Evolutionary conservation across 495 filamentous ascomycete species (phyloP), one percentile per base, ranked within the genome.

Genomic region (Aspergillus ellipticus): DNA sequence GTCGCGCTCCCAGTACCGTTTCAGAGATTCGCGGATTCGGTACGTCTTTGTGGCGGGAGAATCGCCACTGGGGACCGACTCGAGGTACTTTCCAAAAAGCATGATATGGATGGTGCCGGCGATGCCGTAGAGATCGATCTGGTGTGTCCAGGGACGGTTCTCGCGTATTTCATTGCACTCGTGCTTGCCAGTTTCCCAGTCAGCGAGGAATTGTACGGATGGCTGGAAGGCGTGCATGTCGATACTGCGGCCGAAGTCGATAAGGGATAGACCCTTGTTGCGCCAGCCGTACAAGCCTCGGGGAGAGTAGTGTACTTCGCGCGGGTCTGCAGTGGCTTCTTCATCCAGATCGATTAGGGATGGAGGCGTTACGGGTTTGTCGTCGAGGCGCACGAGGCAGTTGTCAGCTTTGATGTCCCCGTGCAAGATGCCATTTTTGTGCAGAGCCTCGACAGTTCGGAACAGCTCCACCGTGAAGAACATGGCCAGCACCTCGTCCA

Each of bases 371-470:
- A 69, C 54, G 22, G 70, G 56, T 5, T 65, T 65, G 7, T 77
- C 70, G 47, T 90, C 86, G 49, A 97, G 83, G 8, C 94, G 90
- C 39, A 97, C 82, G 1, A 98, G 82, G 59, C 92, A 92, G 68
- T 98, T 98, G 67, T 98, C 94, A 1, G 88, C 84, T 70, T 98
- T 98, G 60, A 98, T 78, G 63, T 98, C 94, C 45, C 94, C 95
- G 67, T 98, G 94, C 22, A 96, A 76, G 58, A 98, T 81, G 7
- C 83, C 81, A 55, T 86, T 85, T 2, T 83, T 63, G 72, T 98
- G 94, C 51, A 97, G 78, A 0, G 85, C 85, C 74, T 98, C 93
- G 19, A 96, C 78, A 0, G 92, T 96, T 42, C 94, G 88, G 57
- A 97, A 79, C 26, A 98, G 83, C 69, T 98, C 94, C 56, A 97